These are phyloP conservation scores for Candida sojae DNA, from an alignment of 1,139 yeast species.

Conservation along the genomic window DNA sequence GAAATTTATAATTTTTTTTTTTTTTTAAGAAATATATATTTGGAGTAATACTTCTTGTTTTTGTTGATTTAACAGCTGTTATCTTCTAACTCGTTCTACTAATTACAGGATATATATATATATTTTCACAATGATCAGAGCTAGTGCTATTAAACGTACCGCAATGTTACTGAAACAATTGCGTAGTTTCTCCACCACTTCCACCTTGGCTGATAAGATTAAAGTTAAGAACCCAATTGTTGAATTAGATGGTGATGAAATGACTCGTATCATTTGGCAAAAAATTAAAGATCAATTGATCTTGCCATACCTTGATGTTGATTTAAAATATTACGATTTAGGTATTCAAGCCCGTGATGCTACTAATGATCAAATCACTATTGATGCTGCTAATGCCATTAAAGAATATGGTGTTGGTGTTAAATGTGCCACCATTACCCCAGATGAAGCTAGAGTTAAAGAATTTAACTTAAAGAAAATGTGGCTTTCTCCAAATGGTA, in stretches of 20 bases:
- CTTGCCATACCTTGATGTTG: slow-evolving; percentile 69
- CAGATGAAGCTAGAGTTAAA: slow-evolving; percentile 78
- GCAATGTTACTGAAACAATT: slow-evolving; percentile 13
- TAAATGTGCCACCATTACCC: slow-evolving; percentile 86
- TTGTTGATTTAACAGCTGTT: neutral
- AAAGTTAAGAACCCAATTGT: slow-evolving; percentile 73
- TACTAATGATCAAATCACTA: slow-evolving; percentile 71
- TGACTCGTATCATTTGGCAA: slow-evolving; percentile 85
- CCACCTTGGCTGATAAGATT: slow-evolving; percentile 49
- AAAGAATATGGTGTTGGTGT: slow-evolving; percentile 77
- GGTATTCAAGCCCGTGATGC: slow-evolving; percentile 71
- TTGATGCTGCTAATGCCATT: slow-evolving; percentile 77
- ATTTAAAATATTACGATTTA: slow-evolving; percentile 74
- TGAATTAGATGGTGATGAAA: slow-evolving; percentile 85
- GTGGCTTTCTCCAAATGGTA: slow-evolving; percentile 89
- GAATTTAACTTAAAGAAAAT: slow-evolving; percentile 74
- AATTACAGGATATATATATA: neutral
- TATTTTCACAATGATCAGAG: slow-evolving; percentile 16
- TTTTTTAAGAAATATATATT: neutral
- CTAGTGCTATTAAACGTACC: slow-evolving; percentile 14
- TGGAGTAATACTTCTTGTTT: neutral
- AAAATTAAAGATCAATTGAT: slow-evolving; percentile 70
- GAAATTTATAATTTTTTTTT: neutral
- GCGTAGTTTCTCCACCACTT: slow-evolving; percentile 25
- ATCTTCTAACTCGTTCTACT: too few species aligned